Percentiles rank a stretch among this genome's conserved stretches.
Evolutionary conservation across 495 filamentous ascomycete genomes (phyloP).

Genomic region (Evernia prunastri): DNA sequence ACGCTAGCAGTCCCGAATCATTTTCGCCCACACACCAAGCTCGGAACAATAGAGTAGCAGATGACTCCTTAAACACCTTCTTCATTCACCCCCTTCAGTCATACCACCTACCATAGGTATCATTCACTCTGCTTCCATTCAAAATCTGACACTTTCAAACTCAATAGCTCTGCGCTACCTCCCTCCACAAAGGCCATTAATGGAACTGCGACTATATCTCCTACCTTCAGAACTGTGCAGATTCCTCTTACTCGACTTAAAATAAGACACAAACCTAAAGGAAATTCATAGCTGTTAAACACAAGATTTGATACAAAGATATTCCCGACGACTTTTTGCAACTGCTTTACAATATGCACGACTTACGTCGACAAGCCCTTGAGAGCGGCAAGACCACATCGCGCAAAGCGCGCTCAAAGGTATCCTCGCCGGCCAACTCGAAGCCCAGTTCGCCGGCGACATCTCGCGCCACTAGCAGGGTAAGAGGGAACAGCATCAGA

Average conservation of each 20-base stretch:
- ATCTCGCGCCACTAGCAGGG: constrained; percentile 35
- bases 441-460: constrained; percentile 52
- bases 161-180: not conserved
- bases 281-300: not conserved
- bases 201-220: constrained; percentile 28
- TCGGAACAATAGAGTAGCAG: not conserved
- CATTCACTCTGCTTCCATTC: not conserved
- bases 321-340: not conserved
- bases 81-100: not conserved
- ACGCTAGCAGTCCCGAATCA: not conserved
- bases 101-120: not conserved
- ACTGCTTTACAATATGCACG: constrained; percentile 50
- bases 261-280: constrained; percentile 11
- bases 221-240: constrained; percentile 26
- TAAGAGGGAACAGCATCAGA: constrained; percentile 44
- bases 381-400: constrained; percentile 91
- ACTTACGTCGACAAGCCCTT: constrained; percentile 74
- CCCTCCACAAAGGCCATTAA: constrained; percentile 5
- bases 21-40: not conserved
- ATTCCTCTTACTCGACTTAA: constrained; percentile 18
- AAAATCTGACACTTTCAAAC: too few species aligned
- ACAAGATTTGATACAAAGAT: not conserved
- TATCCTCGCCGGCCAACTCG: constrained; percentile 59
- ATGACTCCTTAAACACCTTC: not conserved
- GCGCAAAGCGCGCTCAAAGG: constrained; percentile 72